Base-by-base conservation (phyloP, 192 early-diverging fungal genomes). In the Kappamyces sp. region DNA sequence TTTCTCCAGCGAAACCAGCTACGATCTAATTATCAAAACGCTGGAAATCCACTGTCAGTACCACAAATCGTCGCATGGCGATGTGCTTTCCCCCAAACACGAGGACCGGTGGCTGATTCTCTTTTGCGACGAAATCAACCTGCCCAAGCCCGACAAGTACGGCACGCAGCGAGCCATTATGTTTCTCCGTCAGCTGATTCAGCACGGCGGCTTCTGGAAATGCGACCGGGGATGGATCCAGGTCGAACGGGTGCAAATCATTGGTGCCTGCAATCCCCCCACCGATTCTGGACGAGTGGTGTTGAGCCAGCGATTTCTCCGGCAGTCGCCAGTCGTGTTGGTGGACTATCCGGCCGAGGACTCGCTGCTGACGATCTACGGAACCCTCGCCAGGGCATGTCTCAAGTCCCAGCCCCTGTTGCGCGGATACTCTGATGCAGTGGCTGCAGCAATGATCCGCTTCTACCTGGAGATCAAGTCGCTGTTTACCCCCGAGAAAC, bases 91-190 rank as follows among this genome's bases (percentile, higher is more conserved):
- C 1, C 97, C 97, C 29, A 68, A 79, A 1, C 66, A 84, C 35
- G 76, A 90, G 15, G 93, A 91, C 40, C 81, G 90, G 31, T 98
- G 95, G 95, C 80, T 99, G 29, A 94, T 99, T 6, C 77, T 99
- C 47, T 99, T 99, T 71, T 99, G 97, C 70, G 97, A 99, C 68
- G 97, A 99, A 81, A 93, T 99, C 70, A 99, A 99, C 64, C 72
- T 99, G 66, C 97, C 97, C 0, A 89, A 91, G 12, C 73, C 76
- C 9, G 97, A 99, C 76, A 88, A 91, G 62, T 99, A 99, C 52
- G 92, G 92, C 22, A 98, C 97, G 22, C 97, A 99, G 66, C 86
- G 94, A 8, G 96, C 97, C 33, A 91, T 98, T 29, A 91, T 96
- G 1, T 98, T 96, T 69, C 64, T 99, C 59, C 84, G 97, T 39